phyloP scores from a whole-genome alignment of 768 basidiomycete genomes.

The Leccinellum rugosiceps region DNA sequence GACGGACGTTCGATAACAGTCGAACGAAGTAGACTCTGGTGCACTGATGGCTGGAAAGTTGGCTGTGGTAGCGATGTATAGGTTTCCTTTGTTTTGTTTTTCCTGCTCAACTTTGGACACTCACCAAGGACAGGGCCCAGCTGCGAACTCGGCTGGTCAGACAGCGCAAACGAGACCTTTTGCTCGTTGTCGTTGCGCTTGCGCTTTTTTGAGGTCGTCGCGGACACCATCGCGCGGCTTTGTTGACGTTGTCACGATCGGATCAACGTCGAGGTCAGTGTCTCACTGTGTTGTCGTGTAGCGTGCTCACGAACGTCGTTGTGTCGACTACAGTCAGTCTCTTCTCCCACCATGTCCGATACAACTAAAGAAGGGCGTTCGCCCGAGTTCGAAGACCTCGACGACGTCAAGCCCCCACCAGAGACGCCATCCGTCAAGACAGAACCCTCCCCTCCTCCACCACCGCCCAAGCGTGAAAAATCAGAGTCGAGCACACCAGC shows the following conservation, averaged over 20 bases:
- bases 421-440: conserved; percentile 28
- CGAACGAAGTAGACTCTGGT: conserved; percentile 56
- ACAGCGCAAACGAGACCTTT: conserved; percentile 37
- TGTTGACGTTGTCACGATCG: conserved; percentile 13
- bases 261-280: conserved; percentile 21
- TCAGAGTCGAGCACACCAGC: conserved; percentile 37
- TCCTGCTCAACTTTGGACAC: conserved; percentile 17
- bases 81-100: background rate
- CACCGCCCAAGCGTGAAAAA: conserved; percentile 30
- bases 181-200: conserved; percentile 41
- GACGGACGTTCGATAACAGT: conserved; percentile 49
- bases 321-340: too few species aligned
- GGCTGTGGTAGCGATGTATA: conserved; percentile 34
- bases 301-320: conserved; percentile 14
- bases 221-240: conserved; percentile 18
- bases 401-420: conserved; percentile 25
- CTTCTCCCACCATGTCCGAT: conserved; percentile 17
- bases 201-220: conserved; percentile 42
- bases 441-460: conserved; percentile 32
- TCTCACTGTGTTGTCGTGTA: background rate
- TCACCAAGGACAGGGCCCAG: conserved; percentile 54
- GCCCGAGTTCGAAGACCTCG: conserved; percentile 19
- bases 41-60: conserved; percentile 66
- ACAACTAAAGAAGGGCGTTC: conserved; percentile 9
- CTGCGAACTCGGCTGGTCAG: conserved; percentile 33